These are phyloP conservation scores for Protomyces macrosporus DNA, from an alignment of 1,139 yeast species.

Conservation along the genomic window DNA sequence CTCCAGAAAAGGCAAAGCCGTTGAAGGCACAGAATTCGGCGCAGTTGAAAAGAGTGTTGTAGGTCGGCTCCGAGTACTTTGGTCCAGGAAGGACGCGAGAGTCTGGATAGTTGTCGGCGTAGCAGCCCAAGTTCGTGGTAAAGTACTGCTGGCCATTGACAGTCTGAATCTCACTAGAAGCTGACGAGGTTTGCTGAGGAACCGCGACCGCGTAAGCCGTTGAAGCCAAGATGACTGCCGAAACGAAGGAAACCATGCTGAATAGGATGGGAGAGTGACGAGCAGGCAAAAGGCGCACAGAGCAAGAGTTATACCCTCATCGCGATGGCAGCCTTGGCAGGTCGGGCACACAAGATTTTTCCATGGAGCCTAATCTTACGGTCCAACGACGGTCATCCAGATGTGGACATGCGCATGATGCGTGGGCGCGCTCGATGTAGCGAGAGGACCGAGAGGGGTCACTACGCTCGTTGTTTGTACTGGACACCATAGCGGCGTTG, in stretches of 20 bases:
- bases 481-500: too few relatives aligned
- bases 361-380: too few relatives aligned
- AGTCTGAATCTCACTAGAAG: not conserved
- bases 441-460: too few relatives aligned
- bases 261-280: too few relatives aligned
- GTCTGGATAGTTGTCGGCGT: conserved; percentile 10
- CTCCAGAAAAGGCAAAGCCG: conserved; percentile 12
- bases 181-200: not conserved
- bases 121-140: not conserved
- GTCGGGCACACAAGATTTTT: too few relatives aligned
- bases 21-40: conserved; percentile 6
- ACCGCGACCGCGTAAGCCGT: not conserved
- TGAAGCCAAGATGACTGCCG: not conserved
- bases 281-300: too few relatives aligned
- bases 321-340: too few relatives aligned
- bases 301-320: too few relatives aligned
- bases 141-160: not conserved
- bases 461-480: too few relatives aligned
- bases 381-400: too few relatives aligned
- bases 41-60: not conserved
- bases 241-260: not conserved
- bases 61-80: not conserved
- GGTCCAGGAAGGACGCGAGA: conserved; percentile 9
- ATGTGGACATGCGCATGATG: too few relatives aligned
- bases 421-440: too few relatives aligned